A percentile compares a stretch with the other conserved stretches of the same genome.
phyloP scores from a whole-genome alignment of 1,284 basidiomycete species.

The Moniliophthora roreri region DNA sequence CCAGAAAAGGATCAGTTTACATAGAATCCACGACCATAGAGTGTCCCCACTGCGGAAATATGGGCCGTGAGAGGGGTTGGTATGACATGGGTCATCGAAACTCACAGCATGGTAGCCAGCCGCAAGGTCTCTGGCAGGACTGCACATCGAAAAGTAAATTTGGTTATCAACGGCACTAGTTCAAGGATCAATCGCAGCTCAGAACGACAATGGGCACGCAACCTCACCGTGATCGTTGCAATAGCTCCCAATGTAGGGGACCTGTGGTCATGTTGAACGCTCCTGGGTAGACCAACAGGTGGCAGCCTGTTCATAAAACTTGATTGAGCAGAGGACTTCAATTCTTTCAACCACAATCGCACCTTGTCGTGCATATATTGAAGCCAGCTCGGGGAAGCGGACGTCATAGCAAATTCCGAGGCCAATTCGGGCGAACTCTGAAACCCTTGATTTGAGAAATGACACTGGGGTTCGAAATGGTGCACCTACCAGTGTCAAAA shows the following conservation, averaged over 20 bases:
- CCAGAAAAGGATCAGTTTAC: slow-evolving; percentile 45
- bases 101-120: slow-evolving; percentile 79
- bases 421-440: slow-evolving; percentile 88
- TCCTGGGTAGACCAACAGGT: slow-evolving; percentile 88
- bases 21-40: slow-evolving; percentile 88
- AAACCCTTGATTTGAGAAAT: not conserved
- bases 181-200: not conserved
- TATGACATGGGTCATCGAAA: too few species aligned
- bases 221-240: slow-evolving; percentile 80
- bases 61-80: too few species aligned
- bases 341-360: slow-evolving; percentile 12
- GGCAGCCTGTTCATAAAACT: slow-evolving; percentile 58
- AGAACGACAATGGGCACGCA: not conserved
- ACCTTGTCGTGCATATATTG: slow-evolving; percentile 89
- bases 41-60: slow-evolving; percentile 91
- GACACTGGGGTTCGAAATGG: not conserved
- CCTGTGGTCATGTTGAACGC: slow-evolving; percentile 94
- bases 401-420: slow-evolving; percentile 92
- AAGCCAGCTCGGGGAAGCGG: slow-evolving; percentile 94
- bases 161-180: slow-evolving; percentile 93
- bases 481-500: slow-evolving; percentile 80
- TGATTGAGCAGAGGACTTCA: not conserved
- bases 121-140: slow-evolving; percentile 84
- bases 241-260: slow-evolving; percentile 94
- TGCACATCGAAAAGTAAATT: slow-evolving; percentile 94